Percentiles rank a stretch among this genome's conserved stretches.
phyloP scores from a whole-genome alignment of 768 basidiomycete genomes.

The Trametes maxima region DNA sequence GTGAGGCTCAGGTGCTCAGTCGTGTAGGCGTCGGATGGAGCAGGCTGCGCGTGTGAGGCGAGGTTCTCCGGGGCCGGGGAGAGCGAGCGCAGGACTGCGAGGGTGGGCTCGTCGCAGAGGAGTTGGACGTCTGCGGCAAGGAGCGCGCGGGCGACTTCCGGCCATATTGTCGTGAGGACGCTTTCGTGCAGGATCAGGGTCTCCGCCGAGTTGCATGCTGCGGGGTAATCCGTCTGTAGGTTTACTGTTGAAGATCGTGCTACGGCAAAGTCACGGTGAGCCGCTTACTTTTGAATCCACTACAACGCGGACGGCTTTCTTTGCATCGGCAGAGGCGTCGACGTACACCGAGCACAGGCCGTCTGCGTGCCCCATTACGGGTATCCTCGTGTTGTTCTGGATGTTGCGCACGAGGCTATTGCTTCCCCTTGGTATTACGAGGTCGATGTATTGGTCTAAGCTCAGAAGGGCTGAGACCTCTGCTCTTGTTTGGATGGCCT shows the following conservation, averaged over 20 bases:
- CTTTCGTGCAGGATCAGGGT: conserved; percentile 84
- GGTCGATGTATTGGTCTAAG: conserved; percentile 91
- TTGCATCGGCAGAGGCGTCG: conserved; percentile 75
- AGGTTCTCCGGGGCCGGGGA: conserved; percentile 38
- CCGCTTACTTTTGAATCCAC: conserved; percentile 85
- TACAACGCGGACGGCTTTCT: conserved; percentile 81
- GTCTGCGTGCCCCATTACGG: conserved; percentile 99
- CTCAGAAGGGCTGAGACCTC: conserved; percentile 87
- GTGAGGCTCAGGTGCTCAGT: conserved; percentile 90
- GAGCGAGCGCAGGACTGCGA: conserved; percentile 53
- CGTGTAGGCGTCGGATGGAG: conserved; percentile 66
- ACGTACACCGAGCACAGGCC: conserved; percentile 91
- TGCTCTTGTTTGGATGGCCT: conserved; percentile 87
- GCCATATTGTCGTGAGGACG: conserved; percentile 77
- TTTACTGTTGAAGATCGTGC: not conserved
- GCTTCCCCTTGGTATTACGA: conserved; percentile 96
- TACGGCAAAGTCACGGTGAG: not conserved
- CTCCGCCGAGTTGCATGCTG: conserved; percentile 93
- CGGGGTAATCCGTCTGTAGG: conserved; percentile 84
- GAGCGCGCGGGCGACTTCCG: conserved; percentile 71
- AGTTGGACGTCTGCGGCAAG: conserved; percentile 71
- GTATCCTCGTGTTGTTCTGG: conserved; percentile 87
- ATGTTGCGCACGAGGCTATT: conserved; percentile 88
- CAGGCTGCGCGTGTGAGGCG: conserved; percentile 49
- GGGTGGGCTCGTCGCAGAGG: conserved; percentile 72